phyloP scores from a whole-genome alignment of 345 rosid genomes.

The Diplotaxis tenuifolia region DNA sequence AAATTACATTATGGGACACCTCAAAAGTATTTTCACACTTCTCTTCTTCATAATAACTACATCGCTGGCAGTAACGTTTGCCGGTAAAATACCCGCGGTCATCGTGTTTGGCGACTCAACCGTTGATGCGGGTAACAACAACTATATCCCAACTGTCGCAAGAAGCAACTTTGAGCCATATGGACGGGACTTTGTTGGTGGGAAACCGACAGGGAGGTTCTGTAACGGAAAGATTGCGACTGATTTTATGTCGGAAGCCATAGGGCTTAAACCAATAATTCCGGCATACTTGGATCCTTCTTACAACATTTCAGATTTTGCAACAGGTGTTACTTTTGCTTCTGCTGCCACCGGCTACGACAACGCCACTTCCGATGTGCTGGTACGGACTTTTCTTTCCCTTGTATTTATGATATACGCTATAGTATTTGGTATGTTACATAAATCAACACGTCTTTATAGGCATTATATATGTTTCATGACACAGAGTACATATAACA shows the following conservation, averaged over 20 bases:
- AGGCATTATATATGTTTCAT: slow-evolving; percentile 11
- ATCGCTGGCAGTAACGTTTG: background rate
- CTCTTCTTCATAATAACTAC: slow-evolving; percentile 16
- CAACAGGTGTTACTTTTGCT: slow-evolving; percentile 57
- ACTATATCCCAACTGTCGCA: slow-evolving; percentile 50
- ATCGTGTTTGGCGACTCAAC: slow-evolving; percentile 64
- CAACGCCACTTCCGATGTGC: slow-evolving; percentile 53
- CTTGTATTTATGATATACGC: background rate
- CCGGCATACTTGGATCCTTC: slow-evolving; percentile 63
- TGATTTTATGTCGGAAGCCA: slow-evolving; percentile 49
- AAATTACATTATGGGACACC: slow-evolving; percentile 5
- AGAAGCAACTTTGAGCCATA: slow-evolving; percentile 64
- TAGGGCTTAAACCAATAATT: slow-evolving; percentile 45
- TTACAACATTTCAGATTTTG: slow-evolving; percentile 51
- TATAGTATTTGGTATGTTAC: background rate
- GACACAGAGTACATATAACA: background rate
- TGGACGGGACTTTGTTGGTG: slow-evolving; percentile 54
- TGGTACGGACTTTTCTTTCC: slow-evolving; percentile 35
- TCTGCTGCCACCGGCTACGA: slow-evolving; percentile 64
- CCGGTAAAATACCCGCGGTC: slow-evolving; percentile 47
- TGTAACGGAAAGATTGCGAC: slow-evolving; percentile 55
- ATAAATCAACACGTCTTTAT: background rate
- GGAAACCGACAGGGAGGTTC: slow-evolving; percentile 56
- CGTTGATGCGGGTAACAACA: slow-evolving; percentile 62
- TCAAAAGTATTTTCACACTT: slow-evolving; percentile 22